Conservation (phyloP, 164 flowering plant genomes). For the Saururus chinensis region DNA sequence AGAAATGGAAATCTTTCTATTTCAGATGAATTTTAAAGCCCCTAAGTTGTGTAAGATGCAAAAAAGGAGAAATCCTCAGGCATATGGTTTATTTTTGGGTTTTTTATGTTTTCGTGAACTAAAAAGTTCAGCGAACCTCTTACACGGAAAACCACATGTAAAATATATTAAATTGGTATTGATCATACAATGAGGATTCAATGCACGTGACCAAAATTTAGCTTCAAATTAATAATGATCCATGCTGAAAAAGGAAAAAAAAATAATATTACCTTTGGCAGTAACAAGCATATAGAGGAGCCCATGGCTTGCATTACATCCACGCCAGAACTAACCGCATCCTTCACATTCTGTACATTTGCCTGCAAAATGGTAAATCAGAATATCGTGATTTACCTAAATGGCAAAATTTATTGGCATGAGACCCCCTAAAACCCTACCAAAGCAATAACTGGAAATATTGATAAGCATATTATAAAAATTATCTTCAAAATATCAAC, state of each 20-base stretch:
- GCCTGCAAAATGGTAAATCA: constrained; percentile 36
- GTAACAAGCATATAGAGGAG: constrained; percentile 51
- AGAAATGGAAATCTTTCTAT: too few relatives aligned
- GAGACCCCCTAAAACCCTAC: too few relatives aligned
- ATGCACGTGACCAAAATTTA: background rate
- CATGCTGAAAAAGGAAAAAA: background rate
- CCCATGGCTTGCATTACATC: constrained; percentile 86
- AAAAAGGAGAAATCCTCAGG: too few relatives aligned
- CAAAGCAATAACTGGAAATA: background rate
- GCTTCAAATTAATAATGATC: background rate
- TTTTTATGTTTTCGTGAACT: too few relatives aligned
- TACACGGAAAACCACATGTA: too few relatives aligned
- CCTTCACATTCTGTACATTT: constrained; percentile 48
- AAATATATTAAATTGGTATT: too few relatives aligned
- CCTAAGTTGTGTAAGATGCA: too few relatives aligned
- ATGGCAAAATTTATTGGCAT: too few relatives aligned
- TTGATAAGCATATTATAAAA: background rate
- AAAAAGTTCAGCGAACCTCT: too few relatives aligned
- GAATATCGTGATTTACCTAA: background rate
- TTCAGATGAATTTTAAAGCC: too few relatives aligned
- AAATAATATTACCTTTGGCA: constrained; percentile 42
- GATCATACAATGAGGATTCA: too few relatives aligned
- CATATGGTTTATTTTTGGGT: too few relatives aligned
- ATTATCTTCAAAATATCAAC: background rate
- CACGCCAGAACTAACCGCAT: constrained; percentile 63